These are phyloP conservation scores for Grosmannia huntii DNA, from an alignment of 2,329 filamentous ascomycete genomes.

Conservation along the genomic window DNA sequence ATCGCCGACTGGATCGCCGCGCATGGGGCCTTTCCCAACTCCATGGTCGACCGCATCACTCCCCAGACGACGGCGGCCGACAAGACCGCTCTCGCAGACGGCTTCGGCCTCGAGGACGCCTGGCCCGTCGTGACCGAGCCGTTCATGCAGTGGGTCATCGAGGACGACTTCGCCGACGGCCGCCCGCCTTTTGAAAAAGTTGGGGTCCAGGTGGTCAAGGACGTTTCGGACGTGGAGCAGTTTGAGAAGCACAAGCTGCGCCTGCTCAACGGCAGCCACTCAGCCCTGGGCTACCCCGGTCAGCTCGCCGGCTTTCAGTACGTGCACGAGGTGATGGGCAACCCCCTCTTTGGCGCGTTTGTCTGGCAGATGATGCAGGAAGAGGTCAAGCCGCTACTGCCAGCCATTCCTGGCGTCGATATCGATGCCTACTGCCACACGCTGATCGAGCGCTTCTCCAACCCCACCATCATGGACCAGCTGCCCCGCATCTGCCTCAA, in stretches of 20 bases:
- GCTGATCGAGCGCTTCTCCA: conserved; percentile 40
- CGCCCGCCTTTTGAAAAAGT: conserved; percentile 39
- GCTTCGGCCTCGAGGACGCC: conserved; percentile 33
- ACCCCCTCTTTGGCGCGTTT: conserved; percentile 32
- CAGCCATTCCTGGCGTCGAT: conserved; percentile 34
- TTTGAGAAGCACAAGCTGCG: conserved; percentile 46
- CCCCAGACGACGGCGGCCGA: conserved; percentile 33
- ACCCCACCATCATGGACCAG: conserved; percentile 43
- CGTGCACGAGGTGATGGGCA: conserved; percentile 39
- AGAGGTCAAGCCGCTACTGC: conserved; percentile 39
- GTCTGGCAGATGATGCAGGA: conserved; percentile 42
- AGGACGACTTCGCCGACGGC: conserved; percentile 37
- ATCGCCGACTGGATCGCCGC: conserved; percentile 35
- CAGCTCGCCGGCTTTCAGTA: conserved; percentile 39
- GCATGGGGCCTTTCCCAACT: conserved; percentile 37
- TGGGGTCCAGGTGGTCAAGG: conserved; percentile 36
- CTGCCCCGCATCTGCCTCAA: conserved; percentile 37
- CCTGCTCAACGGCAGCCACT: conserved; percentile 39
- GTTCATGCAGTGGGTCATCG: conserved; percentile 43
- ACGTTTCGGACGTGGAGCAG: conserved; percentile 38
- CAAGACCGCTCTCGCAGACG: conserved; percentile 28
- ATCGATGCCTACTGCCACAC: conserved; percentile 40
- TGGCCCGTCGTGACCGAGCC: conserved; percentile 44
- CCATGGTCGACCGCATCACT: conserved; percentile 43
- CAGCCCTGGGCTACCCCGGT: conserved; percentile 36